phyloP scores from a whole-genome alignment of 1,284 basidiomycete species.

The Cerioporus squamosus region DNA sequence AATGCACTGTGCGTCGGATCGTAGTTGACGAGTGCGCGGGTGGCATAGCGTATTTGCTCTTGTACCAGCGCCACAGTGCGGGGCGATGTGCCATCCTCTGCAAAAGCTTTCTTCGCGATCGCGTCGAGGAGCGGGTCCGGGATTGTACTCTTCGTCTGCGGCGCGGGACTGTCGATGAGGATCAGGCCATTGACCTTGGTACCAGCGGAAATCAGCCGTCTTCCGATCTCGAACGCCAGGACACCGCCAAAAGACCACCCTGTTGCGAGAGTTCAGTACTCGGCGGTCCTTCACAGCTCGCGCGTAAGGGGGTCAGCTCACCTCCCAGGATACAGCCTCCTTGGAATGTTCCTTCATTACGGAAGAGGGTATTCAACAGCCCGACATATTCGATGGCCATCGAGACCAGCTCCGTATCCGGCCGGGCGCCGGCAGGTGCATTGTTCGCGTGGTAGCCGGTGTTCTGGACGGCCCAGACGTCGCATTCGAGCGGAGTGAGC shows the following conservation, averaged over 20 bases:
- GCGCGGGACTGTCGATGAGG: conserved; percentile 69
- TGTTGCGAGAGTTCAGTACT: conserved; percentile 25
- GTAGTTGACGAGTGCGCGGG: conserved; percentile 26
- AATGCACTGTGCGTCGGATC: conserved; percentile 10
- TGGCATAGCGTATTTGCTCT: conserved; percentile 28
- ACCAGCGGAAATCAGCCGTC: conserved; percentile 49
- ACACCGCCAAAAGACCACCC: conserved; percentile 83
- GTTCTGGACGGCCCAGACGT: conserved; percentile 65
- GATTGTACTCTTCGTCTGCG: conserved; percentile 51
- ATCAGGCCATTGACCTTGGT: conserved; percentile 57
- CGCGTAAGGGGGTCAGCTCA: conserved; percentile 31
- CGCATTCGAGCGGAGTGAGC: conserved; percentile 50
- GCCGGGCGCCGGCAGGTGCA: conserved; percentile 40
- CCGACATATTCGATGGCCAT: conserved; percentile 60
- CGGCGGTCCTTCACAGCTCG: too few relatives aligned
- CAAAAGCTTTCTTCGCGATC: conserved; percentile 5
- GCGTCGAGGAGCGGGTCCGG: conserved; percentile 51
- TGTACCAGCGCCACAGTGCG: conserved; percentile 2
- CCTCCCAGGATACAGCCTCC: conserved; percentile 59
- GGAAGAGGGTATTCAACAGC: conserved; percentile 33
- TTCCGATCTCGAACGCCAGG: conserved; percentile 67
- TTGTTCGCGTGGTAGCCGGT: conserved; percentile 43
- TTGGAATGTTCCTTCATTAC: neutral
- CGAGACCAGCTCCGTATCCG: conserved; percentile 48
- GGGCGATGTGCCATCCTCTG: conserved; percentile 4